Conservation (phyloP, 331 rosid species). For the Acacia pycnantha region DNA sequence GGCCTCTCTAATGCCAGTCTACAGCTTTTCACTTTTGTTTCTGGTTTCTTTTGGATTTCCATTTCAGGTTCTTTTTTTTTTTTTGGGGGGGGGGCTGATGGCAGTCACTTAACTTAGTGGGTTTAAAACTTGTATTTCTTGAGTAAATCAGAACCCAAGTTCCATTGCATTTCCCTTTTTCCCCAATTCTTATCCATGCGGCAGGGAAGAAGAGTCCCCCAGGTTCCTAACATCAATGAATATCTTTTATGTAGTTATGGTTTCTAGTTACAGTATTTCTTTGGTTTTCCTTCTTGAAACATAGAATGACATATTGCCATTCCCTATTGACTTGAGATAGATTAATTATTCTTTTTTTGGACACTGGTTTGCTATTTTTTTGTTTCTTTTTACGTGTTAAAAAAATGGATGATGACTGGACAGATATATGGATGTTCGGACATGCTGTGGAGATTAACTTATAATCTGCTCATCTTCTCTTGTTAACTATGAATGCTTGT, state of each 20-base stretch:
- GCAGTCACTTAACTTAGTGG: too few species aligned
- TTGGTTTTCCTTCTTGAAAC: neutral
- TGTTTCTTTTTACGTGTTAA: neutral
- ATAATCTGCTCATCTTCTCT: neutral
- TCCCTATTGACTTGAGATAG: neutral
- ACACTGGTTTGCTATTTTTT: neutral
- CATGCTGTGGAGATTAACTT: neutral
- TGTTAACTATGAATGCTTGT: conserved; percentile 31
- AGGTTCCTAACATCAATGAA: neutral
- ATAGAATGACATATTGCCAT: neutral
- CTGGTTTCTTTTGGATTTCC: neutral
- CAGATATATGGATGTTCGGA: conserved; percentile 1
- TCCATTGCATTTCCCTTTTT: neutral
- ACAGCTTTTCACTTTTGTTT: neutral
- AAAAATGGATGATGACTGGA: neutral
- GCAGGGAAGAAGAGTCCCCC: neutral
- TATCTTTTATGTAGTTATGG: neutral
- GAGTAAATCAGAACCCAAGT: neutral
- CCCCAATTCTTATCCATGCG: neutral
- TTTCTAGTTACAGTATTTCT: neutral
- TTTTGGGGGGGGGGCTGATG: neutral
- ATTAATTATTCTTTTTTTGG: neutral
- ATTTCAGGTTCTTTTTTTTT: too few species aligned
- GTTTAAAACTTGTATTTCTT: neutral
- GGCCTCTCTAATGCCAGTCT: neutral